Conservation (phyloP, 2,329 filamentous ascomycete species). For the Orbilia oligospora region DNA sequence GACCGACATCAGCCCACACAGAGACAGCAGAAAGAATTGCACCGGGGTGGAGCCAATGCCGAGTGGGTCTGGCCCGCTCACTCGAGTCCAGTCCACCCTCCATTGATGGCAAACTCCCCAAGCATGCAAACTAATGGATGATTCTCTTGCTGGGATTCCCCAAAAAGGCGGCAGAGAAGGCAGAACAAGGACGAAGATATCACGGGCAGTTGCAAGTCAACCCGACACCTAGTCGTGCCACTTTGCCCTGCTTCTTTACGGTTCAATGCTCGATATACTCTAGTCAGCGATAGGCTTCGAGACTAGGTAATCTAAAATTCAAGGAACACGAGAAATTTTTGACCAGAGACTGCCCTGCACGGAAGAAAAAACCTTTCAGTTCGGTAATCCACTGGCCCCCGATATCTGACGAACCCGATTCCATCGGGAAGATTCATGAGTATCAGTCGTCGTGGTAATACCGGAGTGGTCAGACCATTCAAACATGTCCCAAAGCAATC, state of each 20-base stretch:
- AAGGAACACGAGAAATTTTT: constrained; percentile 39
- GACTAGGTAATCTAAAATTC: constrained; percentile 25
- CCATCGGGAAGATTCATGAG: constrained; percentile 26
- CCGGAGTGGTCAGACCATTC: constrained; percentile 58
- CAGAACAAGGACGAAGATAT: constrained; percentile 30
- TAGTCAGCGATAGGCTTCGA: constrained; percentile 23
- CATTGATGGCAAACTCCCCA: constrained; percentile 21
- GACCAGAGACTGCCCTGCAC: constrained; percentile 18
- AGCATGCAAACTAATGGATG: constrained; percentile 25
- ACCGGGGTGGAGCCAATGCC: constrained; percentile 26
- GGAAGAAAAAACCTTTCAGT: constrained; percentile 34
- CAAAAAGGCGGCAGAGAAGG: constrained; percentile 27
- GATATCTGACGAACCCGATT: constrained; percentile 32
- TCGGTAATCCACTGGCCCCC: constrained; percentile 42
- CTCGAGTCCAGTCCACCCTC: constrained; percentile 3
- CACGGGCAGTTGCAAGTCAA: constrained; percentile 24
- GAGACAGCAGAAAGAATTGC: constrained; percentile 4
- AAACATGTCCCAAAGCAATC: constrained; percentile 49
- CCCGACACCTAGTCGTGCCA: constrained; percentile 23
- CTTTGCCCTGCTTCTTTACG: constrained; percentile 21
- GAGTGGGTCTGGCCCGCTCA: constrained; percentile 37
- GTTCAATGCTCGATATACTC: constrained; percentile 5
- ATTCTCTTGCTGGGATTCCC: constrained; percentile 49
- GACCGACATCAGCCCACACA: constrained; percentile 25
- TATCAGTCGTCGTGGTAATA: constrained; percentile 55